phyloP scores from a whole-genome alignment of 441 rosid species.

The Aleurites moluccanus region DNA sequence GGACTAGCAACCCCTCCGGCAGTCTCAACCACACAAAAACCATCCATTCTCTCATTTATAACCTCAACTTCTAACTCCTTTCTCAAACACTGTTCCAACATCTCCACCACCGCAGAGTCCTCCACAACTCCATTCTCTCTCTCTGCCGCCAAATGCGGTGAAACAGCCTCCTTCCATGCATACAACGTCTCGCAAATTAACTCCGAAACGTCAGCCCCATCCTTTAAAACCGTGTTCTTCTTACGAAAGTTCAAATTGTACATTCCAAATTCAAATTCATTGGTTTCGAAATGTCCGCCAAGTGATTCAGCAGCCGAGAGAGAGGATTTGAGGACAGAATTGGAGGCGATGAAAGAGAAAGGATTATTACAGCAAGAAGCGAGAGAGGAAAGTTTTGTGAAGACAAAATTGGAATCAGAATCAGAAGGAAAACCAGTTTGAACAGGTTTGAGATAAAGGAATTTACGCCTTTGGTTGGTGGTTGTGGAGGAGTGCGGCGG shows the following conservation, averaged over 20 bases:
- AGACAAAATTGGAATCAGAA: constrained; percentile 80
- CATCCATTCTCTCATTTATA: constrained; percentile 28
- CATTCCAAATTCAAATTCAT: constrained; percentile 34
- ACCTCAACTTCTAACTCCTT: constrained; percentile 37
- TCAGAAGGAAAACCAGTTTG: constrained; percentile 94
- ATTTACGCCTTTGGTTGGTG: constrained; percentile 31
- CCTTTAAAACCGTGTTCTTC: constrained; percentile 34
- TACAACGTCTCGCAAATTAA: constrained; percentile 68
- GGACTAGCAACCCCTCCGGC: constrained; percentile 98
- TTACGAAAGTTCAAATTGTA: constrained; percentile 48
- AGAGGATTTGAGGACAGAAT: constrained; percentile 60
- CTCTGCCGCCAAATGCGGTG: constrained; percentile 90
- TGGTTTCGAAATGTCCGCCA: constrained; percentile 20
- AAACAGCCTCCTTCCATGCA: constrained; percentile 89
- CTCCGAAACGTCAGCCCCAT: constrained; percentile 36
- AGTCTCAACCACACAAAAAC: constrained; percentile 76
- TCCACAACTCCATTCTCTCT: constrained; percentile 56
- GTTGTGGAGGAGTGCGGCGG: constrained; percentile 19
- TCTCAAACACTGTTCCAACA: constrained; percentile 49
- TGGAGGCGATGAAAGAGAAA: constrained; percentile 42
- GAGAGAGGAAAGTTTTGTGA: constrained; percentile 60
- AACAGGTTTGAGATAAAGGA: constrained; percentile 75
- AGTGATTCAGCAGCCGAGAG: constrained; percentile 46
- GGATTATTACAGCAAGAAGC: constrained; percentile 42
- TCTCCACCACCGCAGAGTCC: constrained; percentile 47